phyloP scores from a whole-genome alignment of 2,329 filamentous ascomycete genomes.

The Aspergillus pseudonomiae region DNA sequence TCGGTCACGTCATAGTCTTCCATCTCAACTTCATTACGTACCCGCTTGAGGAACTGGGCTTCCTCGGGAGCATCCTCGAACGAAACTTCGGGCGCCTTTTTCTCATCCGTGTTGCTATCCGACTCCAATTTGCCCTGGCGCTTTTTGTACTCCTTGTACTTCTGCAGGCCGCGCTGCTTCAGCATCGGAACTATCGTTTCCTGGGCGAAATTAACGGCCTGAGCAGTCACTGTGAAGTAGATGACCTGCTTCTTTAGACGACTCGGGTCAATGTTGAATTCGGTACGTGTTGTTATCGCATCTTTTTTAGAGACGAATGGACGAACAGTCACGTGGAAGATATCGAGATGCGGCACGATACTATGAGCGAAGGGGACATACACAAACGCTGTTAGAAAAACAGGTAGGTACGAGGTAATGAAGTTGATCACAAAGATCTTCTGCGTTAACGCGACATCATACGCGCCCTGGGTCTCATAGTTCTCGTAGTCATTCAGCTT shows the following conservation, averaged over 20 bases:
- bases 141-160: conserved; percentile 57
- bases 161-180: conserved; percentile 77
- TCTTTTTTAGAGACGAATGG: conserved; percentile 76
- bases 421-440: conserved; percentile 99
- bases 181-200: conserved; percentile 85
- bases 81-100: conserved; percentile 37
- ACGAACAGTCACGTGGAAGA: conserved; percentile 78
- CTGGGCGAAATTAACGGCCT: conserved; percentile 84
- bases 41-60: conserved; percentile 76
- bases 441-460: conserved; percentile 81
- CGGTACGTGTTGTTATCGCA: conserved; percentile 57
- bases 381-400: conserved; percentile 89
- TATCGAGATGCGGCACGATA: conserved; percentile 84
- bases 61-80: conserved; percentile 76
- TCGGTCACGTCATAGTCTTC: conserved; percentile 87
- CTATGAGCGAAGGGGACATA: conserved; percentile 90
- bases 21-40: conserved; percentile 81
- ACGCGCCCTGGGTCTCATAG: conserved; percentile 83
- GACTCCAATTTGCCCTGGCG: conserved; percentile 27
- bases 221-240: conserved; percentile 94
- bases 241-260: conserved; percentile 89
- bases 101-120: conserved; percentile 22
- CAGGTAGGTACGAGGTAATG: conserved; percentile 89
- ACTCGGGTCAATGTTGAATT: conserved; percentile 82
- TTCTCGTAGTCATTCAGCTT: conserved; percentile 84